Evolutionary conservation across 805 yeast species (phyloP).

Genomic region (Suhomyces xylopsoci): DNA sequence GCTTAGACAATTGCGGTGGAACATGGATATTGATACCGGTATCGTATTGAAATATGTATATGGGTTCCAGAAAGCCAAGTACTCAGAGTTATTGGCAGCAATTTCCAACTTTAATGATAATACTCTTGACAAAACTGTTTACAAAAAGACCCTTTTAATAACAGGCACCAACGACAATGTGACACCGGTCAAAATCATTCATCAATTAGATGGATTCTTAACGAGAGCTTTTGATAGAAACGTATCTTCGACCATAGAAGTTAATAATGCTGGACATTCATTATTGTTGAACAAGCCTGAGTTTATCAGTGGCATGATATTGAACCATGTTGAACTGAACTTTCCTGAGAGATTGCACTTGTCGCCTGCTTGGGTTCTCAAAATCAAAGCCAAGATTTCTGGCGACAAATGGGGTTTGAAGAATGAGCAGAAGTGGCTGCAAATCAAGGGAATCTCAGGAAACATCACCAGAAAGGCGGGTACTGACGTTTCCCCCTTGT

Average conservation of each 20-base stretch:
- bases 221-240: constrained; percentile 19
- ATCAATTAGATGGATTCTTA: constrained; percentile 26
- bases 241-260: constrained; percentile 32
- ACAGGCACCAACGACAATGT: constrained; percentile 58
- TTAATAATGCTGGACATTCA: constrained; percentile 62
- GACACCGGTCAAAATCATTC: constrained; percentile 46
- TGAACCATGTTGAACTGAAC: constrained; percentile 51
- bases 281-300: constrained; percentile 63
- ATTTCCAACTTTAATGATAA: constrained; percentile 34
- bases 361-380: constrained; percentile 69
- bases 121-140: constrained; percentile 25
- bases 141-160: constrained; percentile 50
- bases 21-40: constrained; percentile 56
- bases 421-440: constrained; percentile 70
- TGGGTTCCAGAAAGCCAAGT: constrained; percentile 46
- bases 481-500: constrained; percentile 41
- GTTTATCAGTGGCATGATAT: constrained; percentile 55
- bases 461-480: constrained; percentile 34
- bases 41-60: constrained; percentile 52
- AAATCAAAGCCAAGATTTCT: constrained; percentile 56
- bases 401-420: constrained; percentile 80
- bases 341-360: constrained; percentile 50
- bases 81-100: constrained; percentile 43
- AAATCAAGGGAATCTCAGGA: constrained; percentile 48
- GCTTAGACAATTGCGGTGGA: constrained; percentile 65